Base-by-base conservation (phyloP, 2,329 filamentous ascomycete species). In the Fusarium dlaminii region DNA sequence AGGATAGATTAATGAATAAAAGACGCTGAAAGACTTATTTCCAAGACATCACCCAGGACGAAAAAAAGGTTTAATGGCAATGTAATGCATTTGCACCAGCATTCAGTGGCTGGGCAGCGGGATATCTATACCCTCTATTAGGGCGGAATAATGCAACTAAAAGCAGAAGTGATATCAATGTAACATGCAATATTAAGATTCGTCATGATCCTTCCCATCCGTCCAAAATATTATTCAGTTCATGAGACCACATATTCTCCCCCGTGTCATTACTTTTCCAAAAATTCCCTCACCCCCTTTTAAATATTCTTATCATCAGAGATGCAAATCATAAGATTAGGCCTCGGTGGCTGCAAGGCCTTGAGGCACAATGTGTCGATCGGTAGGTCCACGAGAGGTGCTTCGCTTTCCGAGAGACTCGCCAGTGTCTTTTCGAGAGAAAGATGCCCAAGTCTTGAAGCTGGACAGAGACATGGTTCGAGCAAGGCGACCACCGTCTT, bases 401-500 rank as follows among this genome's bases (percentile, higher is more conserved):
- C 73, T 76, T 39, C 77, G 74, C 74, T 78, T 80, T 30, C 76
- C 74, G 13, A 77, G 57, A 5, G 82, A 83, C 55, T 84, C 83
- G 45, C 79, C 81, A 5, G 83, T 85, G 32, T 85, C 84, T 66
- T 81, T 84, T 63, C 83, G 81, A 9, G 82, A 82, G 46, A 85
- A 81, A 0, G 83, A 84, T 8, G 82, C 82, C 84, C 84, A 86
- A 20, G 83, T 84, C 80, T 84, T 84, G 72, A 89, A 84, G 75
- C 87, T 89, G 42, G 86, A 85, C 74, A 89, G 84, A 68, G 86
- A 88, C 79, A 89, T 82, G 27, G 85, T 86, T 76, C 83, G 86
- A 70, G 80, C 81, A 71, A 89, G 84, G 70, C 82, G 85, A 56
- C 83, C 81, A 10, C 84, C 84, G 8, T 86, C 84, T 24, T 87